Evolutionary conservation across 257 asterid species (phyloP).

Genomic region (Rubia yunnanensis): DNA sequence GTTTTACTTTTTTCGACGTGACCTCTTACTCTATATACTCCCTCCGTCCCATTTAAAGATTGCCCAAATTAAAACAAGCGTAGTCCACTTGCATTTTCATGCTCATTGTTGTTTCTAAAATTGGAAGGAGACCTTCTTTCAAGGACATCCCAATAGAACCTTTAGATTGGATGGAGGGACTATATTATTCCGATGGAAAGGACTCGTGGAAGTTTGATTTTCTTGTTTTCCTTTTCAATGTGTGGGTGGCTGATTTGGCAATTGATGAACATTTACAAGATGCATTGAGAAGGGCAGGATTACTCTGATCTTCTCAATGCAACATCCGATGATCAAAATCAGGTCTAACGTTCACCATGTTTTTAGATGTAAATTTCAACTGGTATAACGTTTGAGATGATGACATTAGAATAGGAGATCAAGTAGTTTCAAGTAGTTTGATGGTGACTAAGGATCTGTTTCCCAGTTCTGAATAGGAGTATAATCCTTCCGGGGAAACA

Average conservation of each 20-base stretch:
- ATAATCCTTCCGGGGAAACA: not conserved
- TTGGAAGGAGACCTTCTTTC: too few relatives aligned
- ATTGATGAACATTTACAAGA: constrained; percentile 34
- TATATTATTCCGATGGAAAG: not conserved
- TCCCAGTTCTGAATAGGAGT: too few relatives aligned
- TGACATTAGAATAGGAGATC: too few relatives aligned
- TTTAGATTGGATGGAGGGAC: too few relatives aligned
- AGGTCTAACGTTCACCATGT: too few relatives aligned
- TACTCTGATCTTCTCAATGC: constrained; percentile 21
- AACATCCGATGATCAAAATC: not conserved
- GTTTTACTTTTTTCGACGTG: not conserved
- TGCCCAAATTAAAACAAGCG: not conserved
- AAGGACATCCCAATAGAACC: too few relatives aligned
- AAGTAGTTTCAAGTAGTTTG: too few relatives aligned
- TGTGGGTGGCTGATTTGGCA: constrained; percentile 52
- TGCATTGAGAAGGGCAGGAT: constrained; percentile 53
- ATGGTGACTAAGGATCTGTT: too few relatives aligned
- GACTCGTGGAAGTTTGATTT: not conserved
- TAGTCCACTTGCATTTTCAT: not conserved
- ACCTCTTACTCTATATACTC: not conserved
- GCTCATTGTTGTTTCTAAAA: not conserved
- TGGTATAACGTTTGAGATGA: not conserved
- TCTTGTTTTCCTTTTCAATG: not conserved
- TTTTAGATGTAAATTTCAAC: not conserved
- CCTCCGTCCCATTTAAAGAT: not conserved